Evolutionary conservation across 352 stramenopile species (phyloP), one percentile per base, ranked within the genome.

Genomic region (Pythium brachiatum): DNA sequence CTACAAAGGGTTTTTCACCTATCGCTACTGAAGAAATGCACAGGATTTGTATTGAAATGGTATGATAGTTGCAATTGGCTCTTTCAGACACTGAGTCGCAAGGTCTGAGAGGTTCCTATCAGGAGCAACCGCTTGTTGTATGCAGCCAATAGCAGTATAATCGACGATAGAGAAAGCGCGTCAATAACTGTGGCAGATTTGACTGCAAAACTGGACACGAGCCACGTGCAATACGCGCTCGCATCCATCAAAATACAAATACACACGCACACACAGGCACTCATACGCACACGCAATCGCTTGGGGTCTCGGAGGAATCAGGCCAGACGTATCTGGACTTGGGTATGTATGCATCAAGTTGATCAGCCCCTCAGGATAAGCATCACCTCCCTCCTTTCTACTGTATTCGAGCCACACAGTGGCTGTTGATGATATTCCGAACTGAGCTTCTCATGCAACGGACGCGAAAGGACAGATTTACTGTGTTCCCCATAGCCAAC

Each of bases 161-260:
- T 86, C 85, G 83, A 78, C 60, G 74, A 90, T 75, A 53, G 70
- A 74, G 58, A 55, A 64, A 65, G 50, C 76, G 69, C 82, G 69
- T 66, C 83, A 88, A 86, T 69, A 81, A 90, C 83, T 90, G 83
- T 92, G 83, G 83, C 83, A 92, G 83, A 92, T 92, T 89, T 80
- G 60, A 76, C 76, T 90, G 83, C 83, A 87, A 70, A 69, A 62
- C n/a, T n/a, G n/a, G 12, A 21, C 36, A 44, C n/a, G 31, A 21
- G 15, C 8, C 36, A 21, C 36, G 16, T 12, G 36, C 36, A 21
- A 13, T 44, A 13, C 15, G 16, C 36, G 16, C 36, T 21, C 36
- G 12, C 12, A 18, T 21, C 6, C 43, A 7, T 31, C 21, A 50
- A 16, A 20, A 41, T 48, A 48, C 7, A 48, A 3, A 60, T 13